Evolutionary conservation across 2,329 filamentous ascomycete species (phyloP).

Genomic region (Cryphonectria japonica): DNA sequence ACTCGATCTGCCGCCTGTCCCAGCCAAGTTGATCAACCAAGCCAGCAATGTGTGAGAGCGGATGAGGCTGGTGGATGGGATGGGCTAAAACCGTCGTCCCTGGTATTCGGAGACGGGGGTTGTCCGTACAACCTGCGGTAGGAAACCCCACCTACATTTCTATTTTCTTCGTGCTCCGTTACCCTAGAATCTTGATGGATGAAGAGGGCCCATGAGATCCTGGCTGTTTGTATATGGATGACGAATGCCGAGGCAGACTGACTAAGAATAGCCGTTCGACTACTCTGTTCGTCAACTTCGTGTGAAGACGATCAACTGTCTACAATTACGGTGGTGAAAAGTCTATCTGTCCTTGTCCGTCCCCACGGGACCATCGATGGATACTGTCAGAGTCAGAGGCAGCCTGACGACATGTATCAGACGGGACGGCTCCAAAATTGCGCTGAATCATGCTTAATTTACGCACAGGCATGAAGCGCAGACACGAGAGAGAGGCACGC

Average conservation of each 20-base stretch:
- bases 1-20: not conserved
- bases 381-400: not conserved
- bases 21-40: not conserved
- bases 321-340: not conserved
- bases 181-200: not conserved
- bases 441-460: conserved; percentile 10
- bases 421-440: not conserved
- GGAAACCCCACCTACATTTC: not conserved
- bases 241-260: not conserved
- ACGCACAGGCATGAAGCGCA: not conserved
- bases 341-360: not conserved
- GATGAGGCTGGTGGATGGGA: conserved; percentile 23
- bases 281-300: not conserved
- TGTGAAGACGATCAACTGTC: not conserved
- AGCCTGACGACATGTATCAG: not conserved
- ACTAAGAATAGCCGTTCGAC: conserved; percentile 22
- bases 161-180: not conserved
- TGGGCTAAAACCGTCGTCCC: conserved; percentile 2
- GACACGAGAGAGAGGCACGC: not conserved
- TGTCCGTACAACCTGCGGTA: not conserved
- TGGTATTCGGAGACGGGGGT: conserved; percentile 11
- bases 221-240: not conserved
- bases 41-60: not conserved
- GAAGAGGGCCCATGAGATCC: conserved; percentile 3
- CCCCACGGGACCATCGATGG: not conserved